These are phyloP conservation scores for Sonneratia alba DNA, from an alignment of 345 rosid genomes.

Conservation along the genomic window DNA sequence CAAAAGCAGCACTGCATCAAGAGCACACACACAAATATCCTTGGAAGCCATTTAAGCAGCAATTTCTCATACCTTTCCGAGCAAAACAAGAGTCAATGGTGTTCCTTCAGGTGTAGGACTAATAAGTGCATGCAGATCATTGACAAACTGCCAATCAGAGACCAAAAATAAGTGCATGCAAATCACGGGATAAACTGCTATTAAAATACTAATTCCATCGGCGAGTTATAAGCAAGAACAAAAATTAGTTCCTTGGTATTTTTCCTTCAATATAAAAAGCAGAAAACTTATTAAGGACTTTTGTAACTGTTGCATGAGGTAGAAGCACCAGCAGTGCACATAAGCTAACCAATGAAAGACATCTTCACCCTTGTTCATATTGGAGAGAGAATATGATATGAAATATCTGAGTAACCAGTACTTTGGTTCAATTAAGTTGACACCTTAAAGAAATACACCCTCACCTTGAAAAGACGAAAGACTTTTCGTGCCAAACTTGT, in stretches of 20 bases:
- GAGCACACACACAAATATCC: background rate
- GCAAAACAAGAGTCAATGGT: conserved; percentile 72
- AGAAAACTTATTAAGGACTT: background rate
- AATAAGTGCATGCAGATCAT: conserved; percentile 76
- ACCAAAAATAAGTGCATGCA: background rate
- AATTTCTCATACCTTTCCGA: conserved; percentile 60
- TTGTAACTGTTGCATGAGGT: background rate
- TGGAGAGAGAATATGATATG: background rate
- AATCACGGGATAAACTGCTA: background rate
- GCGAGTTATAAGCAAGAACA: conserved; percentile 4
- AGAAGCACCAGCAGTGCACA: background rate
- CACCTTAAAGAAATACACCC: background rate
- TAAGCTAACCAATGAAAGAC: background rate
- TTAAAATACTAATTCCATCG: conserved; percentile 1
- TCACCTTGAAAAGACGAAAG: conserved; percentile 92
- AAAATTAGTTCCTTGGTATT: background rate
- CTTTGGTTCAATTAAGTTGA: background rate
- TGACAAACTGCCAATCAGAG: conserved; percentile 60
- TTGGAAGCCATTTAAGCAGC: background rate
- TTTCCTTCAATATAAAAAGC: background rate
- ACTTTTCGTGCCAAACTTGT: conserved; percentile 98
- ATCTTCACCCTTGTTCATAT: background rate
- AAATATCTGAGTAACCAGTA: background rate
- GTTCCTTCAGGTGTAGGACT: conserved; percentile 88
- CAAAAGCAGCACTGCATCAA: conserved; percentile 3